Evolutionary conservation across 495 filamentous ascomycete genomes (phyloP).

Genomic region (Hamigera avellanea): DNA sequence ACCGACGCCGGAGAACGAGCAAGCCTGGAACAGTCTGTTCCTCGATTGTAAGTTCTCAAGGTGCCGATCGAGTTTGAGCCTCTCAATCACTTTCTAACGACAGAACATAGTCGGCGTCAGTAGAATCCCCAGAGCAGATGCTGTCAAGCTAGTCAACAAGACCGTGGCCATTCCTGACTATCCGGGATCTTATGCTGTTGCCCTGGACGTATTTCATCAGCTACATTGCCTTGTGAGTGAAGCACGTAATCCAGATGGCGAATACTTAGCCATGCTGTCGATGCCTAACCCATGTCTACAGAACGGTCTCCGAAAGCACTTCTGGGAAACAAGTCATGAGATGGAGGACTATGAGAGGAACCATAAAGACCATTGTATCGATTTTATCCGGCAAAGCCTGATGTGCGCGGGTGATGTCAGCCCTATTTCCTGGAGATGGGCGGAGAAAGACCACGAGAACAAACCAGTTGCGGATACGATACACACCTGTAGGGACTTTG

Average conservation of each 20-base stretch:
- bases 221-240: constrained; percentile 15
- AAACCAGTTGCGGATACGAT: not conserved
- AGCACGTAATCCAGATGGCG: no score
- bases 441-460: not conserved
- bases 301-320: no score
- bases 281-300: no score
- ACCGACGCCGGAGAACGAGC: constrained; percentile 4
- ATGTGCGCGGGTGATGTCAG: constrained; percentile 7
- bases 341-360: no score
- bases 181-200: constrained; percentile 9
- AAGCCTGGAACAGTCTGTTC: constrained; percentile 10
- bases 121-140: constrained; percentile 8
- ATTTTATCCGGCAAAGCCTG: constrained; percentile 13
- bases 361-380: constrained; percentile 15
- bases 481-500: constrained; percentile 6
- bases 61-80: no score
- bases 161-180: constrained; percentile 6
- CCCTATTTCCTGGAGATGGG: not conserved
- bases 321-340: no score
- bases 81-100: not conserved
- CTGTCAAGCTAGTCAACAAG: constrained; percentile 4
- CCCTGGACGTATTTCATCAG: constrained; percentile 16
- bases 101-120: constrained; percentile 5
- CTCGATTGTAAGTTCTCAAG: constrained; percentile 1
- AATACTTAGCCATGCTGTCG: no score